Base-by-base conservation (phyloP, 495 filamentous ascomycete genomes). In the Lophium mytilinum region DNA sequence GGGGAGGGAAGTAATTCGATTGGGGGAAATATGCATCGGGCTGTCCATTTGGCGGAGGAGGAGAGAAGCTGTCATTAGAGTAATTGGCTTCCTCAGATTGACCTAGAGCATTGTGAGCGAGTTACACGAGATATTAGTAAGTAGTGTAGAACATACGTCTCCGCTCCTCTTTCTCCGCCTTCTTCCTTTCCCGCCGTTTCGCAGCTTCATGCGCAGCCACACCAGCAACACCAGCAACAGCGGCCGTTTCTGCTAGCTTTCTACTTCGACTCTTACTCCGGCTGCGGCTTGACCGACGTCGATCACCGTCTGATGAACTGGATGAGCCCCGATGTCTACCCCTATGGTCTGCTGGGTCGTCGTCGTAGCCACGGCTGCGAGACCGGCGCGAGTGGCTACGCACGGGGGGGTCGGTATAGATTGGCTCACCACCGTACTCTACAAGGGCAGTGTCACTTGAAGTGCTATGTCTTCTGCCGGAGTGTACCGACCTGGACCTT, bases 391-490 rank as follows among this genome's bases (percentile, higher is more conserved):
- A 9, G 43, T 56, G 33, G 58, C 41, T 51, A 33, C 50, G 53
- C 21, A 45, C 30, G 40, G 36, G 46, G 19, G 66, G 57, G 42
- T 62, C 65, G 42, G 57, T 56, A 52, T 72, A 69, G 49, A 74
- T 69, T 21, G 71, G 71, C 56, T 74, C 85, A 78, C 80, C 78
- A 58, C 87, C 89, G 73, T 92, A 92, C 69, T 90, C 87, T 73
- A 94, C 88, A 73, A 93, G 76, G 56, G 82, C 85, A 76, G 82
- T 70, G 70, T 84, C 80, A 75, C 75, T 79, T 73, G 80, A 74
- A 73, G 80, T 52, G 57, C 60, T 60, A 43, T 74, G 40, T 72
- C 81, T 69, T 80, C 77, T 60, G 73, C 78, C 70, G 60, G 80
- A 82, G 66, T 70, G 75, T 63, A 76, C 75, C 36, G 76, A 75